Base-by-base conservation (phyloP, 73 alveolate genomes). In the Tetrahymena elliotti region DNA sequence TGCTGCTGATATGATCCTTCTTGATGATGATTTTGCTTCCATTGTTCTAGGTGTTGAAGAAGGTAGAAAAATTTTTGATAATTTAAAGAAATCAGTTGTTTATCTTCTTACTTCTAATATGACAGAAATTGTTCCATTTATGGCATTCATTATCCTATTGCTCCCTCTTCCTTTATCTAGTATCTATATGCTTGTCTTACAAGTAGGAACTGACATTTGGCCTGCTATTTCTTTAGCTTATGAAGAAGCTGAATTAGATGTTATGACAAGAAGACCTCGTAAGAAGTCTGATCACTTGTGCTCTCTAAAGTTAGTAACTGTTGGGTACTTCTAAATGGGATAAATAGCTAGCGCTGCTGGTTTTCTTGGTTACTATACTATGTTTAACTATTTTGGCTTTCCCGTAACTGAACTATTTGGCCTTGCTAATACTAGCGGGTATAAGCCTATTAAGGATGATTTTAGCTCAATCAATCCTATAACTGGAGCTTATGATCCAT, bases 1-100 rank as follows among this genome's bases (percentile, higher is more conserved):
- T 96, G 99, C 99, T 18, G 99, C 99, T 22, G 99, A 99, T 96
- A 98, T 99, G 98, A 84, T 98, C 92, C 97, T 99, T 36, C 96
- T 99, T 83, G 99, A 98, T 95, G 99, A 99, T 97, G 98, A 99
- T 96, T 99, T 99, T 96, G 98, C 99, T 54, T 97, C 99, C 38
- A 99, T 99, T 8, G 99, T 99, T 41, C 97, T 96, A 93, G 99
- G 99, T 24, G 99, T 99, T 33, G 99, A 98, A 93, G 99, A 99
- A 97, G 99, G 99, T 35, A 98, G 99, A 94, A 97, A 97, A 84
- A 98, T 99, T 94, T 99, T 98, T 93, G 99, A 98, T 83, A 98
- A 98, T 84, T 95, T 98, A 38, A 98, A 98, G 95, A 98, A 98
- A 96, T 83, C 98, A 2, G 97, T 97, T 7, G 99, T 97, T 35